Conservation (phyloP, 768 basidiomycete species). For the Hygrophoropsis aurantiaca region DNA sequence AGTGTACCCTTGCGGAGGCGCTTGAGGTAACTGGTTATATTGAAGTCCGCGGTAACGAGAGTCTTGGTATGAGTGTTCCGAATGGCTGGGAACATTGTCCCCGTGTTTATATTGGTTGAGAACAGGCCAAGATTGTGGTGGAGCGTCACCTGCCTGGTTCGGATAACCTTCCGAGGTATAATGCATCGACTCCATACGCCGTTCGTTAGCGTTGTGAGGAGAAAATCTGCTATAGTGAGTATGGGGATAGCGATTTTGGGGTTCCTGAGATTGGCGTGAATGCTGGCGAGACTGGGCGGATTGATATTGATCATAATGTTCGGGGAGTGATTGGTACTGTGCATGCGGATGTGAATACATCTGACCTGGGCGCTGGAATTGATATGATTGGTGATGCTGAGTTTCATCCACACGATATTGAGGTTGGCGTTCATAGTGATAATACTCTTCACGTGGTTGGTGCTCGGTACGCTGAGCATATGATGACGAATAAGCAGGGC, state of each 20-base stretch:
- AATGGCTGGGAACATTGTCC: neutral
- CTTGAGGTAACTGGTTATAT: constrained; percentile 16
- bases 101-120: neutral
- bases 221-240: neutral
- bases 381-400: constrained; percentile 7
- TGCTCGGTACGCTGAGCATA: constrained; percentile 27
- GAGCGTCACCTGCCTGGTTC: constrained; percentile 24
- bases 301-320: constrained; percentile 13
- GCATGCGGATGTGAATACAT: constrained; percentile 11
- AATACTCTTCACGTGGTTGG: constrained; percentile 15
- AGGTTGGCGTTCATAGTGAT: constrained; percentile 14
- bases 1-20: constrained; percentile 41
- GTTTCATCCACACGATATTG: no score
- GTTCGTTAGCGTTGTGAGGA: no score
- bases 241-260: constrained; percentile 27
- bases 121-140: constrained; percentile 11
- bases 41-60: constrained; percentile 8
- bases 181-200: no score
- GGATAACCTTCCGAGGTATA: constrained; percentile 21
- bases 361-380: constrained; percentile 9
- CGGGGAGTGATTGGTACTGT: neutral
- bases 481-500: neutral
- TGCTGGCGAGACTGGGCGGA: constrained; percentile 9
- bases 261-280: constrained; percentile 12
- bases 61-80: neutral